Base-by-base conservation (phyloP, 2,329 filamentous ascomycete species). In the Scytalidium lignicola region DNA sequence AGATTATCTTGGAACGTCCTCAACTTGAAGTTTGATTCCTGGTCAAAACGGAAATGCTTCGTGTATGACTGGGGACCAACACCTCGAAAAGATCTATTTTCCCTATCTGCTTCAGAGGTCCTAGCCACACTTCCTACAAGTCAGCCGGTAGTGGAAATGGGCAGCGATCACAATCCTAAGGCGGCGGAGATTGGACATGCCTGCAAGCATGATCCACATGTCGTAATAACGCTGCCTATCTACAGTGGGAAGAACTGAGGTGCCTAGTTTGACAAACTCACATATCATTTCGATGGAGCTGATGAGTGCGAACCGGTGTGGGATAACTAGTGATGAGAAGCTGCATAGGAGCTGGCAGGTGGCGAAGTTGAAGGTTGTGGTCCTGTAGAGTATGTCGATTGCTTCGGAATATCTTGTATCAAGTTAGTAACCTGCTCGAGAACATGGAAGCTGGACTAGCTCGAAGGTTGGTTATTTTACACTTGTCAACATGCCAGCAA, bases 301-400 rank as follows among this genome's bases (percentile, higher is more conserved):
- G 28, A 46, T 46, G 29, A 41, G 44, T 9, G 32, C 29, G 13
- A 46, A 46, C 9, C 44, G 44, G 13, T 46, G 44, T 40, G 44
- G 44, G n/a, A 46, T 17, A 21, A 46, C 44, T 18, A 46, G 13
- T 18, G 44, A 46, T 7, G 44, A 28, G 10, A 46, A 46, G 10
- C 37, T 28, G 10, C 19, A 21, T 18, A 46, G 29, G 3, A 46
- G 44, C 20, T 40, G 44, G 15, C 44, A 28, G 15, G 26, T 18
- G 3, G 17, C 44, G 8, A 46, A 46, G 13, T 46, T 28, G n/a
- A 46, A 46, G n/a, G 4, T 46, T 41, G 44, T 46, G 29, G 44
- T 41, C 17, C 32, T 23, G 32, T 46, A 46, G n/a, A 46, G 32
- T 3, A 46, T 46, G 9, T 46, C 44, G 32, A 46, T 46, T 46